Evolutionary conservation across 352 stramenopile species (phyloP), one percentile per base, ranked within the genome.

Genomic region (Globisporangium takayamanum): DNA sequence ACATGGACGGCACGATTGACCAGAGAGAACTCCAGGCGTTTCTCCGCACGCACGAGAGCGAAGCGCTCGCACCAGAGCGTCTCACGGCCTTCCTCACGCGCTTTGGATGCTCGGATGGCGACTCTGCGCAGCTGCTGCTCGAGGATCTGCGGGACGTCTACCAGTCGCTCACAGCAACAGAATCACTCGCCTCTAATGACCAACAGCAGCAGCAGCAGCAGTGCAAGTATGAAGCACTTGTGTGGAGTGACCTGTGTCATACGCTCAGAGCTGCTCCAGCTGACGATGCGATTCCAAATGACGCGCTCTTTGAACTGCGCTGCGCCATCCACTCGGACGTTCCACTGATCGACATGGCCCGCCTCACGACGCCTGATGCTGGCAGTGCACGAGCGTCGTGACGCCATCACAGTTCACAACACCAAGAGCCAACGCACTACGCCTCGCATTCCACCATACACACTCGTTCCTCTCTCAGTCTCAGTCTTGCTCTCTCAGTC

Each of bases 1-100:
- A 83, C 36, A 69, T 74, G 62, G 60, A 84, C 36, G 69, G 68
- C 12, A 28, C 50, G 18, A 44, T 84, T 48, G 66, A 64, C 1
- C 39, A 46, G 0, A 37, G 36, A 1, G 67, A 86, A 36, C 57
- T 84, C 6, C 11, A 28, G 2, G 37, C 51, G 7, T 77, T 85
- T 53, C 39, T 78, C 16, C 53, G 67, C 10, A 20, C 52, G 1
- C 54, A 68, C 18, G 67, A 83, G 45, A 57, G 37, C 10, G 5
- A 55, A 7, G 16, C 47, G 1, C 1, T 14, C 2, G 15, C 5
- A 4, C 26, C 49, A 1, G 28, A 49, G 18, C 15, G 20, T 12
- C 15, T 59, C 20, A 8, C 39, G 14, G 25, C 15, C 1, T 76
- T 76, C 41, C 16, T 79, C 37, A 20, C 58, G 30, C 66, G 50